Conservation (phyloP, 2,329 filamentous ascomycete genomes). For the Neonectria hederae region DNA sequence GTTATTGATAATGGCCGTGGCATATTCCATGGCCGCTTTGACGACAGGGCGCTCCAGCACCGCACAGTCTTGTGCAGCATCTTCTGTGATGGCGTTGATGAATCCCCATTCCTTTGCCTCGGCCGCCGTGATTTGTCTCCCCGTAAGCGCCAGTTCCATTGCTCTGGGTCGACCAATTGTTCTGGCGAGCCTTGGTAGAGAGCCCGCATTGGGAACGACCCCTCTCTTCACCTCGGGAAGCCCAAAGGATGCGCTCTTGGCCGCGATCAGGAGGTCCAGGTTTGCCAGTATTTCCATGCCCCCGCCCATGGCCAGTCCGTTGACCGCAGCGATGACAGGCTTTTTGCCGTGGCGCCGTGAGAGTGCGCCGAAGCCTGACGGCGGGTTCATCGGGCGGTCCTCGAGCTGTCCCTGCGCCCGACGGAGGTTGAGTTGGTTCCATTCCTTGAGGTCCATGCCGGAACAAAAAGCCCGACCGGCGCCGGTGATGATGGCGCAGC, state of each 20-base stretch:
- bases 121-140: slow-evolving; percentile 63
- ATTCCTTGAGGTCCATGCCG: slow-evolving; percentile 69
- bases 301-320: slow-evolving; percentile 78
- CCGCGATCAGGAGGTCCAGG: slow-evolving; percentile 75
- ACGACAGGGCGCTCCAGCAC: slow-evolving; percentile 54
- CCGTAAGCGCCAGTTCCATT: slow-evolving; percentile 73
- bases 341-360: slow-evolving; percentile 75
- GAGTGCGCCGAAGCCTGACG: slow-evolving; percentile 70
- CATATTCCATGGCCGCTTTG: slow-evolving; percentile 65
- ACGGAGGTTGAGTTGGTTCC: slow-evolving; percentile 39
- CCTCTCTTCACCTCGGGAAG: slow-evolving; percentile 78
- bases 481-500: slow-evolving; percentile 72
- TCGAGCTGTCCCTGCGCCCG: slow-evolving; percentile 34
- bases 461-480: slow-evolving; percentile 72
- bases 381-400: slow-evolving; percentile 40
- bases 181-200: slow-evolving; percentile 71
- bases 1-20: slow-evolving; percentile 67
- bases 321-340: slow-evolving; percentile 79
- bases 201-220: slow-evolving; percentile 76
- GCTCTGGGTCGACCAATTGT: slow-evolving; percentile 74
- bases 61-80: slow-evolving; percentile 41
- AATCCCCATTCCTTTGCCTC: slow-evolving; percentile 72
- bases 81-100: slow-evolving; percentile 69
- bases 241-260: slow-evolving; percentile 66
- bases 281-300: slow-evolving; percentile 82